Evolutionary conservation across 148 eudicot genomes (phyloP).

Genomic region (Rhododendron ovatum): DNA sequence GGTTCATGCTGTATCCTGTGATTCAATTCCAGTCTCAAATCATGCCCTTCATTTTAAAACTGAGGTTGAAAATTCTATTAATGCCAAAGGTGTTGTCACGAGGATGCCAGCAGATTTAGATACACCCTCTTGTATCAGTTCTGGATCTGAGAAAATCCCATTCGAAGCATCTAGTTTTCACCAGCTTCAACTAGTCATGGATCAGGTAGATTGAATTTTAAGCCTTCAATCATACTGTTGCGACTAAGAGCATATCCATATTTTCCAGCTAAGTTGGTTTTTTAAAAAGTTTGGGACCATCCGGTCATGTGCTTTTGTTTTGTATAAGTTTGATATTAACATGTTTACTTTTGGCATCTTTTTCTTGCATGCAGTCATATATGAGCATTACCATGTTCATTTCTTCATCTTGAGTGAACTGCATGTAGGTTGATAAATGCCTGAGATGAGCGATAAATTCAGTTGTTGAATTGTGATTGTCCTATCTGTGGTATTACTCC

Average conservation of each 20-base stretch:
- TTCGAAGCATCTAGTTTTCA: slow-evolving; percentile 65
- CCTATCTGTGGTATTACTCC: neutral
- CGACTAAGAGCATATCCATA: neutral
- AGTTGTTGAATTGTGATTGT: neutral
- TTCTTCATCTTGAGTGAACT: neutral
- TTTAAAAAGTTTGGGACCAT: neutral
- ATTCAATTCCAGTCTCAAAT: slow-evolving; percentile 29
- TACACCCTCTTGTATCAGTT: slow-evolving; percentile 48
- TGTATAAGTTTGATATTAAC: neutral
- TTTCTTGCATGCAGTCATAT: neutral
- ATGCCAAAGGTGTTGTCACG: slow-evolving; percentile 29
- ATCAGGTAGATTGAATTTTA: slow-evolving; percentile 45
- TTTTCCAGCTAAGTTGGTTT: neutral
- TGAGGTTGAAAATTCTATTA: slow-evolving; percentile 38
- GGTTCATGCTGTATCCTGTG: slow-evolving; percentile 24
- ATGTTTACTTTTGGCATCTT: neutral
- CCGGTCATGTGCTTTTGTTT: neutral
- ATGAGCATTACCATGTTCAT: neutral
- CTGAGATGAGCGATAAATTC: neutral
- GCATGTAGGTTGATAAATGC: neutral
- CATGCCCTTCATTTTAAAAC: slow-evolving; percentile 24
- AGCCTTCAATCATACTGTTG: neutral
- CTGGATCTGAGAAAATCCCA: slow-evolving; percentile 60
- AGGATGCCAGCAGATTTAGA: slow-evolving; percentile 41
- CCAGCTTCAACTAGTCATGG: slow-evolving; percentile 81